phyloP scores from a whole-genome alignment of 345 rosid genomes.

The Hibiscus trionum region DNA sequence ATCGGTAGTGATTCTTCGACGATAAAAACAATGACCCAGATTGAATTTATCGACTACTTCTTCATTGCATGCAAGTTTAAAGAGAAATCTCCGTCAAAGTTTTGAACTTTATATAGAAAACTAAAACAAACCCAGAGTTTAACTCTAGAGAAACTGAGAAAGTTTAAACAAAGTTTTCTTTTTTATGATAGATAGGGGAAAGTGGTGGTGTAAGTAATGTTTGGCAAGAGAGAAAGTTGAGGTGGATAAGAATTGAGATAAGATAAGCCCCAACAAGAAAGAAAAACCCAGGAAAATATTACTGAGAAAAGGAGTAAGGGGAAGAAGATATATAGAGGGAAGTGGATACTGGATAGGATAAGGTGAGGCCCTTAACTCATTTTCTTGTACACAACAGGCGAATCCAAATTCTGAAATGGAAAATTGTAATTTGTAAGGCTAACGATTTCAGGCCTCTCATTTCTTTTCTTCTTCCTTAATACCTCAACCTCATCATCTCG shows the following conservation, averaged over 20 bases:
- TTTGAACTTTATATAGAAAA: background rate
- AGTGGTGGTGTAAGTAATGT: background rate
- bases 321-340: background rate
- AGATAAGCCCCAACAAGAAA: constrained; percentile 34
- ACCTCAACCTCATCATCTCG: constrained; percentile 19
- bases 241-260: constrained; percentile 29
- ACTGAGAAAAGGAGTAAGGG: background rate
- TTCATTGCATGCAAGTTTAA: constrained; percentile 7
- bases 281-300: constrained; percentile 7
- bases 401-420: background rate
- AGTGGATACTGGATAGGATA: constrained; percentile 27
- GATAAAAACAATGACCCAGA: constrained; percentile 16
- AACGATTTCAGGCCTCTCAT: constrained; percentile 59
- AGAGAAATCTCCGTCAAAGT: constrained; percentile 15
- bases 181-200: background rate
- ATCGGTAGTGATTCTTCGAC: background rate
- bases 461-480: constrained; percentile 13
- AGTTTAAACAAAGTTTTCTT: too few species aligned
- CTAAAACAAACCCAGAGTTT: background rate
- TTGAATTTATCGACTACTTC: constrained; percentile 20
- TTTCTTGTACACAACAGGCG: constrained; percentile 20
- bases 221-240: constrained; percentile 1
- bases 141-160: background rate
- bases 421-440: constrained; percentile 40
- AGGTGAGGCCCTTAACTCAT: constrained; percentile 36